Evolutionary conservation across 1,139 yeast species (phyloP).

Genomic region (Hansenula lynferdii): DNA sequence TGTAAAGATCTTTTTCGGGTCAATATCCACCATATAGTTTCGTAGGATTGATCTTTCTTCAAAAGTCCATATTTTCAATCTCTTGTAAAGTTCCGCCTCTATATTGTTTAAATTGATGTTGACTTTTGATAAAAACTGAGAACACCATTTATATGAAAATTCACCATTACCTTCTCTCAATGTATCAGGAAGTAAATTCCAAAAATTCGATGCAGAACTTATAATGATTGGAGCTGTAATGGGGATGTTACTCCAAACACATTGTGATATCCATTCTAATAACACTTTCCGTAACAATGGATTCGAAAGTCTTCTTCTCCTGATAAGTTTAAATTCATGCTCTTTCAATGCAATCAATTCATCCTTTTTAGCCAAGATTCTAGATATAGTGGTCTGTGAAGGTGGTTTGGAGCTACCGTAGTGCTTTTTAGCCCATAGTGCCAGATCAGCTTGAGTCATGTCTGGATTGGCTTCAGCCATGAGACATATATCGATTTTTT

Average conservation of each 20-base stretch:
- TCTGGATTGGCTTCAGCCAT: conserved; percentile 62
- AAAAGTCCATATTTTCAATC: conserved; percentile 57
- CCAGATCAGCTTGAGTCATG: conserved; percentile 66
- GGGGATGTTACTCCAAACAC: conserved; percentile 63
- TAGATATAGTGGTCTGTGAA: conserved; percentile 63
- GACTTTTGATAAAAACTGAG: conserved; percentile 49
- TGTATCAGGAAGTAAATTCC: conserved; percentile 53
- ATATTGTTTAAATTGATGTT: conserved; percentile 47
- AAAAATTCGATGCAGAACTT: conserved; percentile 58
- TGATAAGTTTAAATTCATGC: conserved; percentile 47
- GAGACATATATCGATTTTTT: conserved; percentile 61
- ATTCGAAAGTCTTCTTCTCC: conserved; percentile 53
- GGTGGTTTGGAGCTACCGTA: conserved; percentile 51
- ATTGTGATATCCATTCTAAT: conserved; percentile 66
- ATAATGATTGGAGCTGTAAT: conserved; percentile 60
- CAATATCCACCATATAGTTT: conserved; percentile 34
- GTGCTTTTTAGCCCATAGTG: conserved; percentile 56
- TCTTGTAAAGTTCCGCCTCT: conserved; percentile 38
- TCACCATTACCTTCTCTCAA: conserved; percentile 61
- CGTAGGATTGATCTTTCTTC: conserved; percentile 45
- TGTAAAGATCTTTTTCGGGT: conserved; percentile 52
- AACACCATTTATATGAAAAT: conserved; percentile 63
- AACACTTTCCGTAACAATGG: conserved; percentile 52
- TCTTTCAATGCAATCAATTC: conserved; percentile 56
- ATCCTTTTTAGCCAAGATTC: conserved; percentile 53